phyloP scores from a whole-genome alignment of 2,329 filamentous ascomycete species.

The Microcera coccophila region DNA sequence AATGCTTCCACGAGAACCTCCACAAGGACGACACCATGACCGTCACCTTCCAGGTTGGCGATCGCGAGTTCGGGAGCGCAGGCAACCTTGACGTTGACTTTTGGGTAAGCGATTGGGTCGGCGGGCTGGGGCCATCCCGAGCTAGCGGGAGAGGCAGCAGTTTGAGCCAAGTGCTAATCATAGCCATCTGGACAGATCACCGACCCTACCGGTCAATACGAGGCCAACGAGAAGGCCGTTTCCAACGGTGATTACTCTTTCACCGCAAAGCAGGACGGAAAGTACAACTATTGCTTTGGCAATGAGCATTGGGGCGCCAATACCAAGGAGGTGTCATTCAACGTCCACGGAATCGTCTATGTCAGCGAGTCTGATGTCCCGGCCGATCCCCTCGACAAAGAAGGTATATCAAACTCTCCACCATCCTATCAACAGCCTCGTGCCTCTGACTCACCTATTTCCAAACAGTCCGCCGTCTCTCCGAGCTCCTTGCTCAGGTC shows the following conservation, averaged over 20 bases:
- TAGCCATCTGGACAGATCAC: slow-evolving; percentile 55
- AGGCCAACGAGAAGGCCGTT: slow-evolving; percentile 74
- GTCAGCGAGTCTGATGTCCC: slow-evolving; percentile 82
- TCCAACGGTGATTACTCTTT: slow-evolving; percentile 94
- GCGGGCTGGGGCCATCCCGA: neutral
- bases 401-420: slow-evolving; percentile 56
- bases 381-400: slow-evolving; percentile 82
- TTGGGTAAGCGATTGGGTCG: slow-evolving; percentile 64
- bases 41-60: slow-evolving; percentile 96
- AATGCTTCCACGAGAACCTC: slow-evolving; percentile 94
- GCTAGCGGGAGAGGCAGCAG: slow-evolving; percentile 5
- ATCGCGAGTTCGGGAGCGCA: slow-evolving; percentile 89
- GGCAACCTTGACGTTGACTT: slow-evolving; percentile 97
- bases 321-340: slow-evolving; percentile 98
- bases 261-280: slow-evolving; percentile 77
- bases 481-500: slow-evolving; percentile 82
- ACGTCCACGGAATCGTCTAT: slow-evolving; percentile 97
- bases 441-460: slow-evolving; percentile 9
- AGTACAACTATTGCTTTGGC: slow-evolving; percentile 96
- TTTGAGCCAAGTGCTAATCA: slow-evolving; percentile 12
- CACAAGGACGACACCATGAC: slow-evolving; percentile 97
- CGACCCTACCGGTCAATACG: slow-evolving; percentile 70
- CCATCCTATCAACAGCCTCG: neutral
- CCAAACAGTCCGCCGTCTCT: slow-evolving; percentile 68
- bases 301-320: slow-evolving; percentile 97